These are phyloP conservation scores for Apiotrichum montevideense DNA, from an alignment of 1,284 basidiomycete species.

Conservation along the genomic window DNA sequence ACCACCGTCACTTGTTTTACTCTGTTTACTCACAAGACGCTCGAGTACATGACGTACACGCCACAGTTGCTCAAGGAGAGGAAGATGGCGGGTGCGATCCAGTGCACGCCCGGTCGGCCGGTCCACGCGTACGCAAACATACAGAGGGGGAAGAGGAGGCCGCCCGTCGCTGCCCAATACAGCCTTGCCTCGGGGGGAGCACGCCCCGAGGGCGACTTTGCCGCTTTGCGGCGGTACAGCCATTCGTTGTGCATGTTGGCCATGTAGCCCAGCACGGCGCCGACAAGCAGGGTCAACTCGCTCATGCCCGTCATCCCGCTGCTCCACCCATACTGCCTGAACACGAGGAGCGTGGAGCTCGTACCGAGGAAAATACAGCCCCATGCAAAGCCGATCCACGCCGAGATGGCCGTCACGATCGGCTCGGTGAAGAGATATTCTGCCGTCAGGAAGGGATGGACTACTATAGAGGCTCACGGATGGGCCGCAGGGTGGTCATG, in stretches of 20 bases:
- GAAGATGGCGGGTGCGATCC: constrained; percentile 35
- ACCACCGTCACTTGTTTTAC: no score
- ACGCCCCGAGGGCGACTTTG: constrained; percentile 31
- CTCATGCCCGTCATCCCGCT: constrained; percentile 29
- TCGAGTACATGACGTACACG: constrained; percentile 37
- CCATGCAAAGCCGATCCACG: constrained; percentile 49
- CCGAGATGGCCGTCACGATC: constrained; percentile 46
- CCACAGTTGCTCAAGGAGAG: constrained; percentile 27
- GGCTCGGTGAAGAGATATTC: constrained; percentile 48
- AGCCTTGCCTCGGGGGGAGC: constrained; percentile 49
- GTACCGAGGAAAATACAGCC: constrained; percentile 38
- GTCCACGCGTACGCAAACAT: constrained; percentile 42
- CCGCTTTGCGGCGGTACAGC: constrained; percentile 27
- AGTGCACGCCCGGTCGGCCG: constrained; percentile 25
- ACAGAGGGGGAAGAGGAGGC: constrained; percentile 36
- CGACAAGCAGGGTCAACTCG: constrained; percentile 49
- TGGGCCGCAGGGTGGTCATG: constrained; percentile 36
- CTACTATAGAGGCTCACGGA: constrained; percentile 25
- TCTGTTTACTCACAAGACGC: constrained; percentile 33
- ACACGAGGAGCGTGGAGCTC: constrained; percentile 31
- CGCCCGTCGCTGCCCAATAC: constrained; percentile 44
- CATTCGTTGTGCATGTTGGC: constrained; percentile 52
- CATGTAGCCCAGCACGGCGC: constrained; percentile 64
- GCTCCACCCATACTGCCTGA: constrained; percentile 36
- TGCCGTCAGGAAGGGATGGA: constrained; percentile 3